Evolutionary conservation across 192 early-diverging fungal genomes (phyloP).

Genomic region (Lobosporangium transversale): DNA sequence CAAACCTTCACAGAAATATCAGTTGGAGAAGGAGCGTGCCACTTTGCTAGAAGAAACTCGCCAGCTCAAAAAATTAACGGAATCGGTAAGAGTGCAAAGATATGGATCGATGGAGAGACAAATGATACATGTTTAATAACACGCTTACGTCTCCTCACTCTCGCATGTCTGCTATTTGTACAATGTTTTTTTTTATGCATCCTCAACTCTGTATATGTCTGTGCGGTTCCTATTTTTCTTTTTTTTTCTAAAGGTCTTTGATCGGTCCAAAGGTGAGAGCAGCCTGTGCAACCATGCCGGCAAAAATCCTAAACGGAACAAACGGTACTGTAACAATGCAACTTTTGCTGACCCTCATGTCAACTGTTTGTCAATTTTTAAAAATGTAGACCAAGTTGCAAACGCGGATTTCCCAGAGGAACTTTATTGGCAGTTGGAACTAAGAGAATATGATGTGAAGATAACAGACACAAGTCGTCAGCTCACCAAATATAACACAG

Average conservation of each 20-base stretch:
- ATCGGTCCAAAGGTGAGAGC: conserved; percentile 39
- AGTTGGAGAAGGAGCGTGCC: conserved; percentile 25
- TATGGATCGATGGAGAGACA: not conserved
- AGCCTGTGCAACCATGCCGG: not conserved
- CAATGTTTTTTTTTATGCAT: no score
- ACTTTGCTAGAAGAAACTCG: conserved; percentile 34
- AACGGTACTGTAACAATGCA: no score
- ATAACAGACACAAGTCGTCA: conserved; percentile 14
- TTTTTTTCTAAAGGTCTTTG: conserved; percentile 37
- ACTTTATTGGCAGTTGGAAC: conserved; percentile 44
- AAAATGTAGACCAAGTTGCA: conserved; percentile 35
- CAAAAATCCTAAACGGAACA: not conserved
- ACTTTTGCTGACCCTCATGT: no score
- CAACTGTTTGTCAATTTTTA: no score
- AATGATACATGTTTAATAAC: no score
- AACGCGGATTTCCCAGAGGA: conserved; percentile 49
- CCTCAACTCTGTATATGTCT: not conserved
- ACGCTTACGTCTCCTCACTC: no score
- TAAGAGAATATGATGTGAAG: conserved; percentile 47
- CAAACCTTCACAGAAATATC: conserved; percentile 9
- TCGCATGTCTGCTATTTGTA: no score
- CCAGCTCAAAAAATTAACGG: conserved; percentile 41
- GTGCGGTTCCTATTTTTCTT: not conserved
- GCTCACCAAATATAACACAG: conserved; percentile 29
- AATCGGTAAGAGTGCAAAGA: conserved; percentile 27